phyloP scores from a whole-genome alignment of 2,329 filamentous ascomycete genomes.

The Fusarium sp. region DNA sequence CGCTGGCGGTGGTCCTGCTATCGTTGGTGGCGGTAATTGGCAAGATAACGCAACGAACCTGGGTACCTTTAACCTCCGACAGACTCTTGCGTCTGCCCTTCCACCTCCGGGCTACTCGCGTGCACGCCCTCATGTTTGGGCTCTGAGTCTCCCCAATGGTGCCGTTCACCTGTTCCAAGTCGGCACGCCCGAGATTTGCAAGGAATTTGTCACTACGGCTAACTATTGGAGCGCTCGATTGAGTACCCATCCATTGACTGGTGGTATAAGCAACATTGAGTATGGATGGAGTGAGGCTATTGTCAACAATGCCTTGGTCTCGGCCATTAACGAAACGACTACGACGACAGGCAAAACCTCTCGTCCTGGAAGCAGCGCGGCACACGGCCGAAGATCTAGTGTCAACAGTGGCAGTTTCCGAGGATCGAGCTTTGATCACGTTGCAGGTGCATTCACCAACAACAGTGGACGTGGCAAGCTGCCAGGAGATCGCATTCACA shows the following conservation, averaged over 20 bases:
- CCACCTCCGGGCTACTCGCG: conserved; percentile 95
- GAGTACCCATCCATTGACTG: conserved; percentile 92
- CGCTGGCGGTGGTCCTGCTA: conserved; percentile 67
- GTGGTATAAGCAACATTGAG: conserved; percentile 96
- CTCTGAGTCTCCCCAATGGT: conserved; percentile 89
- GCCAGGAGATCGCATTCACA: conserved; percentile 86
- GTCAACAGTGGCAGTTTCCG: conserved; percentile 68
- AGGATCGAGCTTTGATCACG: conserved; percentile 75
- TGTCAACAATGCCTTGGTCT: conserved; percentile 73
- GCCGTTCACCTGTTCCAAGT: conserved; percentile 99
- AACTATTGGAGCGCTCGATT: conserved; percentile 98
- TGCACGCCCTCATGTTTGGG: conserved; percentile 92
- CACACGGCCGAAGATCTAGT: conserved; percentile 59
- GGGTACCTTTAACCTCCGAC: conserved; percentile 88
- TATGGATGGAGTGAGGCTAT: conserved; percentile 95
- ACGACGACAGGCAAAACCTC: conserved; percentile 55
- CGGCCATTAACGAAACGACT: conserved; percentile 65
- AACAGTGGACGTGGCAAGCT: conserved; percentile 72
- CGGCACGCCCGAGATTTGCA: conserved; percentile 93
- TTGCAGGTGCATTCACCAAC: conserved; percentile 64
- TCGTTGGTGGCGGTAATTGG: conserved; percentile 97
- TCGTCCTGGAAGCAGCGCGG: conserved; percentile 67
- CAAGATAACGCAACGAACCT: conserved; percentile 94
- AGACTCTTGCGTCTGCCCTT: conserved; percentile 91
- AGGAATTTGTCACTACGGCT: conserved; percentile 92